Percentiles rank a stretch among this genome's conserved stretches.
These are phyloP conservation scores for Moricandia moricandioides DNA, from an alignment of 345 rosid species.

Conservation along the genomic window DNA sequence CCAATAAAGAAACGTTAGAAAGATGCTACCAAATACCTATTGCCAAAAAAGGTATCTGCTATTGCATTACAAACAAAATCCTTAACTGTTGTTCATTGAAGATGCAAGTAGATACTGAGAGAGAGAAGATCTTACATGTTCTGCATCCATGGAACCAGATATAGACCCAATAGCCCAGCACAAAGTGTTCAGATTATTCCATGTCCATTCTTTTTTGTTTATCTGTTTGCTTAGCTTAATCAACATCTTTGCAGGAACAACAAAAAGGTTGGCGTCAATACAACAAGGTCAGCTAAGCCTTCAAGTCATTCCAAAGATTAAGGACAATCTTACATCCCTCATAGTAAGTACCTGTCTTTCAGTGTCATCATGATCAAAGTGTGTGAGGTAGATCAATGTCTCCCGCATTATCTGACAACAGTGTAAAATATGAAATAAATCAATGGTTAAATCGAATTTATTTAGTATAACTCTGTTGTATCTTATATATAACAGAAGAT, in stretches of 20 bases:
- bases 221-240: slow-evolving; percentile 86
- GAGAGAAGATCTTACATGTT: slow-evolving; percentile 54
- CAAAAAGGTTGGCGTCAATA: slow-evolving; percentile 2
- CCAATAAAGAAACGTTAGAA: background rate
- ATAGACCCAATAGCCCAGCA: slow-evolving; percentile 99
- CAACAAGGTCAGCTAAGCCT: slow-evolving; percentile 10
- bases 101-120: slow-evolving; percentile 9
- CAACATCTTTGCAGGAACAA: slow-evolving; percentile 61
- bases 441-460: background rate
- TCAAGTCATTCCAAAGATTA: background rate
- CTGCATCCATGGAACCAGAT: slow-evolving; percentile 96
- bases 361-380: slow-evolving; percentile 95
- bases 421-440: background rate
- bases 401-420: slow-evolving; percentile 79
- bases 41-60: background rate
- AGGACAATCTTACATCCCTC: slow-evolving; percentile 5
- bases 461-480: background rate
- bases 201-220: slow-evolving; percentile 90
- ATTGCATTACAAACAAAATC: slow-evolving; percentile 3
- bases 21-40: background rate
- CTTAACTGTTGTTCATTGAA: background rate
- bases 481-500: background rate
- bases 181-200: slow-evolving; percentile 90
- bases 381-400: slow-evolving; percentile 85
- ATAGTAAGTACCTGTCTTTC: slow-evolving; percentile 80